Conservation (phyloP, 208 protist genomes). For the Histomonas meleagridis region DNA sequence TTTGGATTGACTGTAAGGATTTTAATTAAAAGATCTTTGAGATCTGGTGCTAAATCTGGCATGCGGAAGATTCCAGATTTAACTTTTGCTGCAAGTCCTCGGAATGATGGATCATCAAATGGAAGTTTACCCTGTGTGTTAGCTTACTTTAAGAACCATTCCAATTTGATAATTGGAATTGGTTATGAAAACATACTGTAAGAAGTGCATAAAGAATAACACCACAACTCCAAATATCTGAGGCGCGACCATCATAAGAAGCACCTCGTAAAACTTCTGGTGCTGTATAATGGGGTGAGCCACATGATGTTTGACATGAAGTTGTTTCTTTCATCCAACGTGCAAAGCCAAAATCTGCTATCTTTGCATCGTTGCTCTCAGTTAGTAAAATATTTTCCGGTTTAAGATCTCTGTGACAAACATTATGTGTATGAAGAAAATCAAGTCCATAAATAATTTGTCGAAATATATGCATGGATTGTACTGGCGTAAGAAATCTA, state of each 20-base stretch:
- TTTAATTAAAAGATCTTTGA: not conserved
- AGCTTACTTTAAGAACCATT: too few species aligned
- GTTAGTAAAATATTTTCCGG: constrained; percentile 70
- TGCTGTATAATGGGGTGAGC: constrained; percentile 72
- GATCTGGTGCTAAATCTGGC: not conserved
- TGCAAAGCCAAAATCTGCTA: constrained; percentile 73
- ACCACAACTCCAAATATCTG: constrained; percentile 57
- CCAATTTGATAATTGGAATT: too few species aligned
- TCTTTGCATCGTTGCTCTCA: constrained; percentile 63
- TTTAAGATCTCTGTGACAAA: constrained; percentile 63
- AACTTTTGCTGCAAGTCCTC: not conserved
- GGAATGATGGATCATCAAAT: not conserved
- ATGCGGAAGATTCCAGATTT: not conserved
- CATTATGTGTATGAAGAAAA: constrained; percentile 74
- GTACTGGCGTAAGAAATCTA: constrained; percentile 57
- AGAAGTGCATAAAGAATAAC: constrained; percentile 72
- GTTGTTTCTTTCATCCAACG: constrained; percentile 66
- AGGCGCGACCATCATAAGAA: constrained; percentile 59
- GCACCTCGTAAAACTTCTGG: constrained; percentile 66
- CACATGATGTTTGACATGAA: constrained; percentile 67
- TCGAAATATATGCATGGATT: constrained; percentile 81
- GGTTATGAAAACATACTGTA: constrained; percentile 59
- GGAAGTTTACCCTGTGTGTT: too few species aligned
- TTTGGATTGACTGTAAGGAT: not conserved
- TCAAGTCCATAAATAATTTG: constrained; percentile 87